Evolutionary conservation across 352 stramenopile genomes (phyloP), one percentile per base, ranked within the genome.

Genomic region (Elongisporangium anandrum): DNA sequence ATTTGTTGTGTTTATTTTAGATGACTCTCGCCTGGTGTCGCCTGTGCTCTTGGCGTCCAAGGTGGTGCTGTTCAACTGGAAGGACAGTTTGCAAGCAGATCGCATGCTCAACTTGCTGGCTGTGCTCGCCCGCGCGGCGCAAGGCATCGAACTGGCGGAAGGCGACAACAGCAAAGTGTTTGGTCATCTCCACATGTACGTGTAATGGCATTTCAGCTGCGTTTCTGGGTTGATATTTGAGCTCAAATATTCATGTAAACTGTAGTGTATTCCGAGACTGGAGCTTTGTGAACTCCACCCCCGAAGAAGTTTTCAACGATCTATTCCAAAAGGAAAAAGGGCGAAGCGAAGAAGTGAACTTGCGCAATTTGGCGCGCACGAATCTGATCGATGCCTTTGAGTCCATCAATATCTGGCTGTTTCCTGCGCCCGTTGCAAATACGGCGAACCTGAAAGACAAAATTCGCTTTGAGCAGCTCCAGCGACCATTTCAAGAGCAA

Each of bases 21-120:
- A 95, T 53, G 86, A 95, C 60, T 95, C 84, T 57, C 66, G 84
- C 52, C 70, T 95, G 21, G 84, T 95, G 59, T 94, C 86, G 22
- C 86, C 86, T 2, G 83, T 95, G 45, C 67, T 95, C 53, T 64
- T 95, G n/a, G 65, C 86, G 20, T 95, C 86, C 21, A 95, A 95
- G 56, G 84, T 85, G 0, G 86, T 95, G 39, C 68, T 95, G n/a
- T 95, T 95, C 62, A 95, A 95, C 67, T 95, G 86, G 86, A 95
- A 95, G 61, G 86, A 95, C 63, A 92, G 82, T 72, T 60, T 95
- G 1, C 84, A 95, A 51, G 79, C 83, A 1, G 86, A 95, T 23
- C 83, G 86, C 19, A 95, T 95, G 61, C 69, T 95, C 20, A 95
- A 95, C 26, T 26, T 95, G 34, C 65, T 95, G 29, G 86, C 84